Evolutionary conservation across 345 rosid species (phyloP), one percentile per base, ranked within the genome.

Genomic region (Excoecaria cochinchinensis): DNA sequence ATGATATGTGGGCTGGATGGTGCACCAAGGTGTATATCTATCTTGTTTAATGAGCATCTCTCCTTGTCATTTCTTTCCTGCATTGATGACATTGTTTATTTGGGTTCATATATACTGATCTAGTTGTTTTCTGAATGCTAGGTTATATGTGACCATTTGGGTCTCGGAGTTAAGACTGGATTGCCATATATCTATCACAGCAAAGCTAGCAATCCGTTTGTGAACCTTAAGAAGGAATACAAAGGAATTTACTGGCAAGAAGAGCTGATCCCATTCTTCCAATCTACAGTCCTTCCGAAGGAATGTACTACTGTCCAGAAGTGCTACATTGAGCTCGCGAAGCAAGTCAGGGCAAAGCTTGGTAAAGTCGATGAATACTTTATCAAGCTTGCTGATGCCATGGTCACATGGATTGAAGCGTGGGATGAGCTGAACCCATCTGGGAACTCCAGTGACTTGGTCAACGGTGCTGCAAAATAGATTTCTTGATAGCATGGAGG

Each of bases 1-100:
- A 92, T 59, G 96, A 92, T 71, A 92, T 92, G 96, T 92, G 97
- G 97, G 97, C 96, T 79, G 96, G 97, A 52, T 92, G 97, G 97
- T 89, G 92, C 84, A 82, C 75, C 46, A 92, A 92, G 87, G 93
- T 87, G n/a, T 2, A 3, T 72, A 50, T 56, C 24, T 52, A 4
- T 38, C 36, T 75, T 66, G 44, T 38, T 53, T 64, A 44, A n/a
- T 53, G 14, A 31, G 31, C 31, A 31, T 31, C 31, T 31, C 22
- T 39, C 16, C 3, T 4, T 19, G 2, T 31, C 22, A 48, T 47
- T 67, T 15, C 12, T 24, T 59, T 61, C 17, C 8, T 44, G 7
- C 8, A 44, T 44, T 31, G 31, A 31, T 31, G 31, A 31, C 31
- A 31, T 31, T 31, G 31, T 31, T 31, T 31, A 31, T 31, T 31